Conservation (phyloP, 345 rosid species). For the Clarkia xantiana region DNA sequence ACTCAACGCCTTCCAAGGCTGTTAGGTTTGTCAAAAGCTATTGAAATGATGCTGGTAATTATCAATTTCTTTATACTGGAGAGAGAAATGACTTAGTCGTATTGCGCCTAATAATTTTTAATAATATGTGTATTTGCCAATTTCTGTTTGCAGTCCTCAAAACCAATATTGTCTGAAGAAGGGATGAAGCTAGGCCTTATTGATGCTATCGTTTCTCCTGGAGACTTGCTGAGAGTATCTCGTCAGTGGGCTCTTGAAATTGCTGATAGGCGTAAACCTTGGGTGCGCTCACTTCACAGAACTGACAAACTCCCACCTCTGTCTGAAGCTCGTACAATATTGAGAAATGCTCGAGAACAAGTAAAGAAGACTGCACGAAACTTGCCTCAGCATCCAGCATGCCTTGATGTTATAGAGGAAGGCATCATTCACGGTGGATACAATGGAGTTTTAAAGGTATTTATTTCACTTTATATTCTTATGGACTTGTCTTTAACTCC, state of each 20-base stretch:
- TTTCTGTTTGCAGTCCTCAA: slow-evolving; percentile 49
- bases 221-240: slow-evolving; percentile 64
- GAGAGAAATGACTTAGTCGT: not conserved
- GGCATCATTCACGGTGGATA: slow-evolving; percentile 92
- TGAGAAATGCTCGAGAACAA: slow-evolving; percentile 45
- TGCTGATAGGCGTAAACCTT: slow-evolving; percentile 52
- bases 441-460: slow-evolving; percentile 70
- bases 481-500: not conserved
- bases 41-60: slow-evolving; percentile 75
- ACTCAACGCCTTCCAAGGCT: slow-evolving; percentile 99
- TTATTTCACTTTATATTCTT: not conserved
- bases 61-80: no score
- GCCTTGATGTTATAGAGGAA: slow-evolving; percentile 85
- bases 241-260: slow-evolving; percentile 79
- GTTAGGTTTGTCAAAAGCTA: slow-evolving; percentile 69
- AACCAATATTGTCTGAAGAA: slow-evolving; percentile 73
- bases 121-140: not conserved
- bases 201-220: slow-evolving; percentile 59
- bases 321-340: slow-evolving; percentile 56
- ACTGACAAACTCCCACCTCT: slow-evolving; percentile 83
- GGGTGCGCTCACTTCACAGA: slow-evolving; percentile 69
- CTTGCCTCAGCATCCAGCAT: slow-evolving; percentile 81
- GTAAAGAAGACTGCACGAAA: slow-evolving; percentile 71
- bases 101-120: not conserved
- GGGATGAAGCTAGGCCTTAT: slow-evolving; percentile 75